Percentiles rank a stretch among this genome's conserved stretches.
Evolutionary conservation across 345 rosid genomes (phyloP).

Genomic region (Bruguiera sexangula): DNA sequence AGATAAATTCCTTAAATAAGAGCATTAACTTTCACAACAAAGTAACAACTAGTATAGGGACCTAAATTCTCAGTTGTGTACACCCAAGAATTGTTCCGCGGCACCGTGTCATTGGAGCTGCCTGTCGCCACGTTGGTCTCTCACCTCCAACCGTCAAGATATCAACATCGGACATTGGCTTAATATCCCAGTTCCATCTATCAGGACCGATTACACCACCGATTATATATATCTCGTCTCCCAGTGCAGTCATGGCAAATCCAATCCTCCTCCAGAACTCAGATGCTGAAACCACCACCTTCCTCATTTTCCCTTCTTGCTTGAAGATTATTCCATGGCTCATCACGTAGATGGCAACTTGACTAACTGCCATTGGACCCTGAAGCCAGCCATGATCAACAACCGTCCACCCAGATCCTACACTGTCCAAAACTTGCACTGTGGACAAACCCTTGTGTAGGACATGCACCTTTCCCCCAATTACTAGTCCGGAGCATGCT

Average conservation of each 20-base stretch:
- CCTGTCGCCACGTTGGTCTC: conserved; percentile 74
- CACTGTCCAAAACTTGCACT: conserved; percentile 73
- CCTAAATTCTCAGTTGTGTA: conserved; percentile 69
- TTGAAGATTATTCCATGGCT: conserved; percentile 60
- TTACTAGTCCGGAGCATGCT: conserved; percentile 75
- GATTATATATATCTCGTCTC: conserved; percentile 66
- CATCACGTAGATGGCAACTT: conserved; percentile 64
- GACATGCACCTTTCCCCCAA: conserved; percentile 71
- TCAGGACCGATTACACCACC: conserved; percentile 98
- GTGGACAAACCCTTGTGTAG: conserved; percentile 85
- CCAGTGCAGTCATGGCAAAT: conserved; percentile 65
- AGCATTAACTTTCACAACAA: conserved; percentile 21
- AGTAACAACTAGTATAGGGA: not conserved
- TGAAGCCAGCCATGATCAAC: conserved; percentile 78
- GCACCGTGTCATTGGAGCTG: conserved; percentile 72
- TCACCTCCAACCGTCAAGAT: conserved; percentile 56
- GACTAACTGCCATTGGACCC: conserved; percentile 84
- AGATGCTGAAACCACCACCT: conserved; percentile 60
- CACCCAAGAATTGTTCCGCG: conserved; percentile 85
- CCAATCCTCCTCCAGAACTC: conserved; percentile 88
- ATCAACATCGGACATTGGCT: conserved; percentile 70
- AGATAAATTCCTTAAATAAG: conserved; percentile 19
- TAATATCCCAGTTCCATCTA: conserved; percentile 71
- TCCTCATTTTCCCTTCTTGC: conserved; percentile 54
- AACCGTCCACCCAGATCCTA: conserved; percentile 64